phyloP scores from a whole-genome alignment of 139 green algal genomes.

The Chlamydomonas sp. region DNA sequence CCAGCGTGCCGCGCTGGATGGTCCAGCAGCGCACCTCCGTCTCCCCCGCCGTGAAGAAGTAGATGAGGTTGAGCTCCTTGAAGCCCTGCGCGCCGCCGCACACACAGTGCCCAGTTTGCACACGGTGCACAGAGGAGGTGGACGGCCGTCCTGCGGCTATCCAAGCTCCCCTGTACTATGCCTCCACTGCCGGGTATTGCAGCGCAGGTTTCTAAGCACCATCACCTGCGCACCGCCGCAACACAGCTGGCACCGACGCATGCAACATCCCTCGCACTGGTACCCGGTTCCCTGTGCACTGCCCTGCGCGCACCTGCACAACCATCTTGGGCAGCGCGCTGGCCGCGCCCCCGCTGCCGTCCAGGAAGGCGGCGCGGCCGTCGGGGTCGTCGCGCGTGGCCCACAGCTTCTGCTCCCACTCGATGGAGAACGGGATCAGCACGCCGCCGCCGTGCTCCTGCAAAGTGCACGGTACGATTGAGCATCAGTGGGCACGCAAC shows the following conservation, averaged over 20 bases:
- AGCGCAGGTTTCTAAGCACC: too few relatives aligned
- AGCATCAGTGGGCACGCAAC: too few relatives aligned
- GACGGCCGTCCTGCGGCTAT: too few relatives aligned
- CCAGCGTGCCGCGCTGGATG: conserved; percentile 78
- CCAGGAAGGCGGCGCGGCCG: conserved; percentile 43
- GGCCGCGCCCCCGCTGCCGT: conserved; percentile 29
- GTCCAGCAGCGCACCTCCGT: conserved; percentile 93
- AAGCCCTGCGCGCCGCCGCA: conserved; percentile 40
- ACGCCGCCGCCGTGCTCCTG: conserved; percentile 50
- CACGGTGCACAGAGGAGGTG: background rate
- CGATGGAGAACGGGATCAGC: conserved; percentile 46
- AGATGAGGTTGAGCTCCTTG: conserved; percentile 85
- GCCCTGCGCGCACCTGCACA: conserved; percentile 79
- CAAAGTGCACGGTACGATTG: too few relatives aligned
- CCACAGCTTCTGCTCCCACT: conserved; percentile 56
- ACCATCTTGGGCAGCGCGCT: conserved; percentile 67
- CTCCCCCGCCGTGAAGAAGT: conserved; percentile 95
- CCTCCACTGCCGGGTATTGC: background rate
- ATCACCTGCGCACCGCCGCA: too few relatives aligned
- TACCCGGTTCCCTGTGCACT: conserved; percentile 62
- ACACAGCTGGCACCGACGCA: background rate
- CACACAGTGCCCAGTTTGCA: too few relatives aligned
- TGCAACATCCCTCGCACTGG: background rate
- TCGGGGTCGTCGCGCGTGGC: conserved; percentile 35
- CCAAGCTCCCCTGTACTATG: too few relatives aligned